These are phyloP conservation scores for Ostreobium quekettii DNA, from an alignment of 139 green algal species.

Conservation along the genomic window DNA sequence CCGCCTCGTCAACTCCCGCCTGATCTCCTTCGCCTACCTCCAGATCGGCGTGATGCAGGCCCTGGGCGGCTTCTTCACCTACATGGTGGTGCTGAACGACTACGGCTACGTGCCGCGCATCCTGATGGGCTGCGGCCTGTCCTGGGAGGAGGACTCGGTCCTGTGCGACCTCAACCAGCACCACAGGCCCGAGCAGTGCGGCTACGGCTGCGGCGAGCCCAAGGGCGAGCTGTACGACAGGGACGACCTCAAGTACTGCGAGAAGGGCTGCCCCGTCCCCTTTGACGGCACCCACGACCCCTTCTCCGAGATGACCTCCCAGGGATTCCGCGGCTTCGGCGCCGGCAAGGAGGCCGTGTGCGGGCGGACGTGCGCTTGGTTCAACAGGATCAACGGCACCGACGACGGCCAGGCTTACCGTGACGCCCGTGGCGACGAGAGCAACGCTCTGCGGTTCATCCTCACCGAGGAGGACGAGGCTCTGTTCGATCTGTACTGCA, in stretches of 20 bases:
- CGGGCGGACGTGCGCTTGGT: slow-evolving; percentile 45
- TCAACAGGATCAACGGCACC: slow-evolving; percentile 7
- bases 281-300: slow-evolving; percentile 33
- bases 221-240: not conserved
- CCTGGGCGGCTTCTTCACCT: slow-evolving; percentile 59
- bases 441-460: slow-evolving; percentile 12
- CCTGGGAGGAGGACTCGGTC: not conserved
- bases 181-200: slow-evolving; percentile 6
- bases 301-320: slow-evolving; percentile 52
- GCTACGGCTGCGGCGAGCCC: slow-evolving; percentile 2
- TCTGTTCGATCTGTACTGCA: slow-evolving; percentile 42
- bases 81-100: slow-evolving; percentile 67
- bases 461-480: slow-evolving; percentile 27
- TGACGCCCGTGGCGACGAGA: not conserved
- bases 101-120: slow-evolving; percentile 62
- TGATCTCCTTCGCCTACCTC: slow-evolving; percentile 71
- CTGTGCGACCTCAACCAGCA: not conserved
- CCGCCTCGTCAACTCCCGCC: slow-evolving; percentile 47
- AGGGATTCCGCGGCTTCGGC: slow-evolving; percentile 53
- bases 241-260: not conserved
- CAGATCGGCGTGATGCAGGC: slow-evolving; percentile 67
- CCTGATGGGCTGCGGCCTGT: slow-evolving; percentile 23
- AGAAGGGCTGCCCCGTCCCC: too few species aligned
- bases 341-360: slow-evolving; percentile 34
- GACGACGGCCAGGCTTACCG: not conserved